phyloP scores from a whole-genome alignment of 2,329 filamentous ascomycete genomes.

The Rosellinia necatrix region DNA sequence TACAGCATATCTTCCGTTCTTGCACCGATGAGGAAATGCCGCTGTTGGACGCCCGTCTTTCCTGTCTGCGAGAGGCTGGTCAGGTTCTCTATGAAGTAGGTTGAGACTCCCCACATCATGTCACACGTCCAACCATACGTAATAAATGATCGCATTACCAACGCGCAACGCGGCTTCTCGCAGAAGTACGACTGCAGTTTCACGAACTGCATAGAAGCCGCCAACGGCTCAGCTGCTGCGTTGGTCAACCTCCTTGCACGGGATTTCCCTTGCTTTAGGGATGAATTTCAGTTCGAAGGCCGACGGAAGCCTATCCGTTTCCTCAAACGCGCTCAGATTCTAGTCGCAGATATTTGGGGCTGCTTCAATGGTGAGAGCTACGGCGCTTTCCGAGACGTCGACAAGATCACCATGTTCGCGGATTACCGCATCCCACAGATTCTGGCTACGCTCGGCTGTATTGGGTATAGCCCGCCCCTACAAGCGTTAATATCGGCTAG shows the following conservation, averaged over 20 bases:
- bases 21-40: slow-evolving; percentile 87
- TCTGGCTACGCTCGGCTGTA: slow-evolving; percentile 77
- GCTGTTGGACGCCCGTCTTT: slow-evolving; percentile 75
- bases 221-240: slow-evolving; percentile 77
- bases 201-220: slow-evolving; percentile 71
- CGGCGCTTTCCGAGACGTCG: slow-evolving; percentile 86
- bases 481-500: slow-evolving; percentile 70
- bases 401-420: slow-evolving; percentile 97
- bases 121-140: slow-evolving; percentile 20
- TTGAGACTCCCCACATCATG: slow-evolving; percentile 26
- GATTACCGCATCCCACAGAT: slow-evolving; percentile 98
- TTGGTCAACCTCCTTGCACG: slow-evolving; percentile 85
- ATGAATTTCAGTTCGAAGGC: slow-evolving; percentile 76
- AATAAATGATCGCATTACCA: slow-evolving; percentile 20
- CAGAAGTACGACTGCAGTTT: slow-evolving; percentile 80
- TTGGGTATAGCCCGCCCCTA: slow-evolving; percentile 82
- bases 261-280: slow-evolving; percentile 84
- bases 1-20: slow-evolving; percentile 83
- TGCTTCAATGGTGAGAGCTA: slow-evolving; percentile 83
- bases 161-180: slow-evolving; percentile 28
- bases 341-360: slow-evolving; percentile 96
- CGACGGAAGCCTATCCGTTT: slow-evolving; percentile 73
- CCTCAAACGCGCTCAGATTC: slow-evolving; percentile 92
- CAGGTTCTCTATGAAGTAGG: slow-evolving; percentile 75
- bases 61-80: slow-evolving; percentile 82